Conservation (phyloP, 768 basidiomycete species). For the Tephrocybe sp. region DNA sequence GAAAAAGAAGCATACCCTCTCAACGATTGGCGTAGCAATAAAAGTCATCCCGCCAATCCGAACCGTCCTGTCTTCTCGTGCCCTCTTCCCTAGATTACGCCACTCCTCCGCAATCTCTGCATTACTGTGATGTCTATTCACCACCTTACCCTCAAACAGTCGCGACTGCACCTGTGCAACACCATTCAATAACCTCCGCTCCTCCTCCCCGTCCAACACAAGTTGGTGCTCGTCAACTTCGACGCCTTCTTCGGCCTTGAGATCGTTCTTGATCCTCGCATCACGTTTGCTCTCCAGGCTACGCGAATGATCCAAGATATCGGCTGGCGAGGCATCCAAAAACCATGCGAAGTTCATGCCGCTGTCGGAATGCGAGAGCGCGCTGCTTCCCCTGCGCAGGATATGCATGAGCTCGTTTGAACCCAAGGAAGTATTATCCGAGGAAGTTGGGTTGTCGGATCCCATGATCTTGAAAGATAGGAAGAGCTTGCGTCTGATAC, state of each 20-base stretch:
- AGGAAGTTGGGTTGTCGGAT: slow-evolving; percentile 26
- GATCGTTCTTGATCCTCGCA: slow-evolving; percentile 44
- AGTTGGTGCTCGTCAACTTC: slow-evolving; percentile 21
- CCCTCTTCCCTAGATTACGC: slow-evolving; percentile 46
- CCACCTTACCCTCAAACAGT: slow-evolving; percentile 54
- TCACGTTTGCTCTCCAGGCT: slow-evolving; percentile 41
- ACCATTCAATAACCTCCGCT: slow-evolving; percentile 47
- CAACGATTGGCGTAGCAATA: slow-evolving; percentile 20
- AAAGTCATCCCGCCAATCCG: slow-evolving; percentile 29
- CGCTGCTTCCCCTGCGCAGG: slow-evolving; percentile 57
- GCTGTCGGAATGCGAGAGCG: slow-evolving; percentile 38
- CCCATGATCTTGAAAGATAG: slow-evolving; percentile 65
- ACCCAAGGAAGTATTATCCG: slow-evolving; percentile 30
- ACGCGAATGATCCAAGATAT: slow-evolving; percentile 47
- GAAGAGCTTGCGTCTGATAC: slow-evolving; percentile 70
- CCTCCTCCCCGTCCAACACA: slow-evolving; percentile 50
- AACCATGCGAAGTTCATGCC: slow-evolving; percentile 44
- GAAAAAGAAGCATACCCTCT: slow-evolving; percentile 11
- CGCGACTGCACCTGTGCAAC: slow-evolving; percentile 59
- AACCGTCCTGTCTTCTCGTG: slow-evolving; percentile 38
- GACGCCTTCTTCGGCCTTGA: slow-evolving; percentile 16
- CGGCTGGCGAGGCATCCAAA: slow-evolving; percentile 39
- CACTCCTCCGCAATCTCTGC: slow-evolving; percentile 46
- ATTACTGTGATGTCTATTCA: slow-evolving; percentile 34
- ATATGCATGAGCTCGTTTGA: slow-evolving; percentile 53